Conservation (phyloP, 2,329 filamentous ascomycete species). For the Thelonectria discophora region DNA sequence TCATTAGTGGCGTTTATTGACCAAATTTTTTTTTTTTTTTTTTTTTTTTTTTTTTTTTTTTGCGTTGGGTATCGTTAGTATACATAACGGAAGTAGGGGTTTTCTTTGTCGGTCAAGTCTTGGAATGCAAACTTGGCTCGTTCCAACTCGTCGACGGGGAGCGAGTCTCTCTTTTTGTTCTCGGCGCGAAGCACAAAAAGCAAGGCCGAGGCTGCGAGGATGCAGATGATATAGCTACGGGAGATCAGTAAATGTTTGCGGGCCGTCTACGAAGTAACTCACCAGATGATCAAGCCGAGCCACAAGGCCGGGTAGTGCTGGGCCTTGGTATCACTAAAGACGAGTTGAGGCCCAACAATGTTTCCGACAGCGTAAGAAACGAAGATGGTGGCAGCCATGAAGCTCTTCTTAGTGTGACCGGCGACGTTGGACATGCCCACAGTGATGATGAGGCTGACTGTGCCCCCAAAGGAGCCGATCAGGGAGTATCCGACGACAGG, state of each 20-base stretch:
- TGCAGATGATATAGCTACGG: conserved; percentile 72
- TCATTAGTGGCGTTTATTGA: conserved; percentile 29
- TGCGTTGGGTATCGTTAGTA: conserved; percentile 37
- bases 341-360: conserved; percentile 77
- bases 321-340: conserved; percentile 70
- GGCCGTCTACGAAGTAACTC: conserved; percentile 17
- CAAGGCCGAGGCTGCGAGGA: conserved; percentile 62
- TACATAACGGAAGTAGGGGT: conserved; percentile 71
- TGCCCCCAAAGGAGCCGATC: conserved; percentile 76
- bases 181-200: conserved; percentile 68
- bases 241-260: conserved; percentile 10
- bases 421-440: conserved; percentile 73
- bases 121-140: conserved; percentile 72
- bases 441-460: conserved; percentile 67
- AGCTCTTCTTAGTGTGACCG: conserved; percentile 80
- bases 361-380: conserved; percentile 80
- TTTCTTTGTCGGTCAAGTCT: conserved; percentile 74
- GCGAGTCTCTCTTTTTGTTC: conserved; percentile 60
- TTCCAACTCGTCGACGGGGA: conserved; percentile 66
- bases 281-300: conserved; percentile 72
- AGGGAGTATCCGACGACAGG: conserved; percentile 77
- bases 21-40: too few species aligned
- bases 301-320: conserved; percentile 77
- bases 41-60: too few species aligned
- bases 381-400: conserved; percentile 78